A percentile compares a stretch with the other conserved stretches of the same genome.
These are phyloP conservation scores for Pisolithus thermaeus DNA, from an alignment of 1,284 basidiomycete genomes.

Conservation along the genomic window DNA sequence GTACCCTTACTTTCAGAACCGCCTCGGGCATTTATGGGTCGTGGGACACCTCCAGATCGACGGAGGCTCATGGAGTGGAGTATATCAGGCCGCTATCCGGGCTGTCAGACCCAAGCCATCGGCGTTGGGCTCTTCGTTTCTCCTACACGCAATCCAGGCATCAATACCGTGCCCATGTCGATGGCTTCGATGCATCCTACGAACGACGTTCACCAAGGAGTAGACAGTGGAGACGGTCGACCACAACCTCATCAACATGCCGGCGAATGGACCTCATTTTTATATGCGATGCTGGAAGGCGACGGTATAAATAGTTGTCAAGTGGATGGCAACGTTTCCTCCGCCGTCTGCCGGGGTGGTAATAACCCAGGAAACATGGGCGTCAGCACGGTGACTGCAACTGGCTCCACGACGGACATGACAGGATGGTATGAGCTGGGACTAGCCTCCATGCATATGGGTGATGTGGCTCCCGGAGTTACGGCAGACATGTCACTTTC, in stretches of 20 bases:
- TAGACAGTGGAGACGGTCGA: background rate
- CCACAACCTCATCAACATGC: constrained; percentile 10
- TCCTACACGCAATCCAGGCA: constrained; percentile 3
- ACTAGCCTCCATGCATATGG: constrained; percentile 5
- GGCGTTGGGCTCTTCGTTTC: constrained; percentile 5
- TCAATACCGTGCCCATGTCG: constrained; percentile 8
- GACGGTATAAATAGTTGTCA: constrained; percentile 11
- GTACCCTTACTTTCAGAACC: constrained; percentile 28
- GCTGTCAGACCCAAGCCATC: background rate
- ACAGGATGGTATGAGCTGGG: constrained; percentile 26
- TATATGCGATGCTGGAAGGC: constrained; percentile 30
- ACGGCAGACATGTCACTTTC: constrained; percentile 13
- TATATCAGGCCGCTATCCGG: constrained; percentile 8
- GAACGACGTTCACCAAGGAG: background rate
- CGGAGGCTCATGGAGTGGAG: constrained; percentile 25
- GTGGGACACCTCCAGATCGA: constrained; percentile 27
- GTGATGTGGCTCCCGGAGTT: constrained; percentile 10
- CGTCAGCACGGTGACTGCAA: constrained; percentile 2
- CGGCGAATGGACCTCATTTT: constrained; percentile 29
- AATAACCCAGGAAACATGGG: constrained; percentile 2
- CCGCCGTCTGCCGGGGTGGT: background rate
- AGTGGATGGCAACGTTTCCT: background rate
- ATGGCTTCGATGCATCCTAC: constrained; percentile 13
- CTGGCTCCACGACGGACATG: constrained; percentile 10
- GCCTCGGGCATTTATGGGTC: constrained; percentile 30